Evolutionary conservation across 2,329 filamentous ascomycete species (phyloP).

Genomic region (Diaporthe helianthi): DNA sequence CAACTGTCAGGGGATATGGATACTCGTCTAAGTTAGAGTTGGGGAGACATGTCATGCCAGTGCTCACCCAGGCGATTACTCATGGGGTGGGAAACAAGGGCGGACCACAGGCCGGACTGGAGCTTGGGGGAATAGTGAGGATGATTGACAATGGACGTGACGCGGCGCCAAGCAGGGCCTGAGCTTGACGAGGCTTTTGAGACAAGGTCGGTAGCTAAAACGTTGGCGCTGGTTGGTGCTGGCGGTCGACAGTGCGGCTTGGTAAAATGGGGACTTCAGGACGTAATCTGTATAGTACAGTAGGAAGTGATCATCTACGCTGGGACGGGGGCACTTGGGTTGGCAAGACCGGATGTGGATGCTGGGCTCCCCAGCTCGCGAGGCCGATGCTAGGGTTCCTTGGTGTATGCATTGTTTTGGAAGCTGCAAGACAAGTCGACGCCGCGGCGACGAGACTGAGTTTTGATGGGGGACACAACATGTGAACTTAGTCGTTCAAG

Average conservation of each 20-base stretch:
- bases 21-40: constrained; percentile 21
- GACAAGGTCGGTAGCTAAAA: constrained; percentile 25
- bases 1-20: constrained; percentile 10
- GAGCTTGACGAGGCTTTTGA: constrained; percentile 17
- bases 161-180: constrained; percentile 28
- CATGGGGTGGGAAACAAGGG: constrained; percentile 8
- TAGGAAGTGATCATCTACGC: too few relatives aligned
- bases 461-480: neutral
- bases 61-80: neutral
- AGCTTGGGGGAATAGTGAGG: constrained; percentile 10
- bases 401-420: constrained; percentile 23
- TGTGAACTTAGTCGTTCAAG: constrained; percentile 5
- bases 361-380: neutral
- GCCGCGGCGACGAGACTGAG: neutral
- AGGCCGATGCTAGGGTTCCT: neutral
- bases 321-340: neutral
- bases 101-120: constrained; percentile 22
- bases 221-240: constrained; percentile 20
- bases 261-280: constrained; percentile 1
- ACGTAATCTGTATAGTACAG: too few relatives aligned
- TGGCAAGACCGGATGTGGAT: neutral
- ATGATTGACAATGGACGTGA: constrained; percentile 6
- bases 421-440: neutral
- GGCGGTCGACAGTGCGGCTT: constrained; percentile 12
- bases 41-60: constrained; percentile 13